Base-by-base conservation (phyloP, 129 eudicot genomes). In the Centaurea solstitialis region DNA sequence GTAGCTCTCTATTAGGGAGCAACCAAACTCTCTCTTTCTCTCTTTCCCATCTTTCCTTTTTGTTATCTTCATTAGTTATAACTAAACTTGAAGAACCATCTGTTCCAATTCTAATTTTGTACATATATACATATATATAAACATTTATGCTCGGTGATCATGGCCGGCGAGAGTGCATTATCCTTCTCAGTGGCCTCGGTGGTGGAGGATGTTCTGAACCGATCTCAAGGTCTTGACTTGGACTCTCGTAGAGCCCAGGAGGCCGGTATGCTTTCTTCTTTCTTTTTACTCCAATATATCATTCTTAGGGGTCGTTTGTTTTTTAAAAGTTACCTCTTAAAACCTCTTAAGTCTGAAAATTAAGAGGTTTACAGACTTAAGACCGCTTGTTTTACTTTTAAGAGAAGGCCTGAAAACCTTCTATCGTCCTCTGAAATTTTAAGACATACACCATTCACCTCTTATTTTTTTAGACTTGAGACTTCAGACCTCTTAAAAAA, bases 161-260 rank as follows among this genome's bases (percentile, higher is more conserved):
- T 92, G 93, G 90, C 92, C 67, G 88, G 64, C 30, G 90, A 77
- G 37, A 87, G 80, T 81, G 75, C 83, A 79, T 83, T 87, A 68
- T 82, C 93, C 28, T 89, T 94, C 79, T 90, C 97, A 0, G 87
- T 89, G 85, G 96, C 97, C 64, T 92, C 97, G 0, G 97, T 94
- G 17, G 94, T 94, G 74, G 98, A 94, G 65, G 92, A 86, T 84
- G 97, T 94, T 84, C 94, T 94, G 78, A 80, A 74, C 38, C 84
- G 88, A 72, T 87, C 92, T 9, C 87, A 90, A 79, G 87, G 76
- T 70, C 91, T 94, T 26, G 99, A 94, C 91, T 85, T 92, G 70
- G 99, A 94, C 61, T 91, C 97, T 9, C 92, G 99, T 11, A 74
- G 97, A 76, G 99, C 99, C 5, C 94, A 92, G 67, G 99, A 92